These are phyloP conservation scores for Solanum ahanhuiri DNA, from an alignment of 257 asterid genomes.

Conservation along the genomic window DNA sequence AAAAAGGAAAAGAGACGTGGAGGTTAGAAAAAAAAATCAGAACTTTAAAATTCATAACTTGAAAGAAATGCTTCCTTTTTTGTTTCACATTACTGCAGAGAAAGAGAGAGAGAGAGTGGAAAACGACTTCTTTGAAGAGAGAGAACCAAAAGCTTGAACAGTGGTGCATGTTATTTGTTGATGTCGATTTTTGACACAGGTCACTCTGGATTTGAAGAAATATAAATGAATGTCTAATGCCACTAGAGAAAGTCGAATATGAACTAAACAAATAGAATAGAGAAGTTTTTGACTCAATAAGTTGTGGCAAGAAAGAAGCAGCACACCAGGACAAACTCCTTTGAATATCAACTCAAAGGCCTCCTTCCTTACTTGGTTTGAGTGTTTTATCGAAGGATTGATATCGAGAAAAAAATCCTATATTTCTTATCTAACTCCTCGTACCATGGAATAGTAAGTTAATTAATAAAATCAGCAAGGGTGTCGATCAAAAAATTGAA, in stretches of 20 bases:
- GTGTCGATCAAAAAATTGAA: not conserved
- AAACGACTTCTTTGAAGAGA: not conserved
- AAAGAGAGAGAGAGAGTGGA: not conserved
- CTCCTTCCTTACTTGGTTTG: not conserved
- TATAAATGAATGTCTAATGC: not conserved
- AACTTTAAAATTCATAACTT: not conserved
- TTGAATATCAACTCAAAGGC: not conserved
- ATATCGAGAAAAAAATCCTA: not conserved
- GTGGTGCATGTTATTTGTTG: not conserved
- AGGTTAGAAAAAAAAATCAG: not conserved
- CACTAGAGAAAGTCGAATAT: not conserved
- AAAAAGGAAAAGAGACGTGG: not conserved
- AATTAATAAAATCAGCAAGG: not conserved
- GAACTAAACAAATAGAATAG: not conserved
- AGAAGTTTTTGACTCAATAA: not conserved
- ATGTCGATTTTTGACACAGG: not conserved
- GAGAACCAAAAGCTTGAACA: not conserved
- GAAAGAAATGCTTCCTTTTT: not conserved
- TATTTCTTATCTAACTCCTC: not conserved
- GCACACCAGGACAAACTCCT: not conserved
- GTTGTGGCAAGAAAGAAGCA: not conserved
- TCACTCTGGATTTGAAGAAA: not conserved
- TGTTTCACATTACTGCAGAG: not conserved
- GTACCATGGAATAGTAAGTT: not conserved
- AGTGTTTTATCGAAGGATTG: not conserved